Conservation (phyloP, 2,329 filamentous ascomycete species). For the Stachybotrys elegans region DNA sequence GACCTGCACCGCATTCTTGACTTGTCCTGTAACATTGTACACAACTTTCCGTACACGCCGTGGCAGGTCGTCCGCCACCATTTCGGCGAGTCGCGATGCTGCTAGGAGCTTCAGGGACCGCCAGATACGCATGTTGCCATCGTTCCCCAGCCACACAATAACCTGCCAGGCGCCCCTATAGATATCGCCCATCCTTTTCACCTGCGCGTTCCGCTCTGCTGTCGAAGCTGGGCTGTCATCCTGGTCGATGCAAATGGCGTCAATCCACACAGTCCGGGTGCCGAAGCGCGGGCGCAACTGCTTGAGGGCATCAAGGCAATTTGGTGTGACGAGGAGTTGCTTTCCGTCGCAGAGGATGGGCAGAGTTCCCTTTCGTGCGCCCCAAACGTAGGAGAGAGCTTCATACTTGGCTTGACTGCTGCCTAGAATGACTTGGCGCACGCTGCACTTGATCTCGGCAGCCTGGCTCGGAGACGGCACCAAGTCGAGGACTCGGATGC, state of each 20-base stretch:
- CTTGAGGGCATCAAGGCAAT: background rate
- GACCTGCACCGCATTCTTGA: too few relatives aligned
- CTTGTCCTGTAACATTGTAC: too few relatives aligned
- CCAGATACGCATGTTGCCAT: background rate
- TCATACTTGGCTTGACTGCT: background rate
- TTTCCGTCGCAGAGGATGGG: background rate
- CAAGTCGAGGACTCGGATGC: background rate
- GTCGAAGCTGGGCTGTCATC: too few relatives aligned
- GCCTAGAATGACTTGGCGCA: background rate
- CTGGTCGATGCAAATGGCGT: background rate
- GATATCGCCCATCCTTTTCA: conserved; percentile 2
- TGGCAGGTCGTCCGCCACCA: too few relatives aligned
- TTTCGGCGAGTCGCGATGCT: too few relatives aligned
- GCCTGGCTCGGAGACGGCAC: background rate
- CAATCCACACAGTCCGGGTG: background rate
- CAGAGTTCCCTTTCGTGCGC: background rate
- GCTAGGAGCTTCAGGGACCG: too few relatives aligned
- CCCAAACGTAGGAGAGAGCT: background rate
- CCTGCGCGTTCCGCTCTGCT: conserved; percentile 3
- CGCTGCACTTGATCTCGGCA: background rate
- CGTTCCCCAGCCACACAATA: conserved; percentile 2
- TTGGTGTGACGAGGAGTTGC: background rate
- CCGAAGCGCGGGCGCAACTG: background rate
- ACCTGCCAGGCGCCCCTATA: background rate
- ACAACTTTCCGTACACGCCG: too few relatives aligned